Base-by-base conservation (phyloP, 352 stramenopile genomes). In the Phytopythium kandeliae region DNA sequence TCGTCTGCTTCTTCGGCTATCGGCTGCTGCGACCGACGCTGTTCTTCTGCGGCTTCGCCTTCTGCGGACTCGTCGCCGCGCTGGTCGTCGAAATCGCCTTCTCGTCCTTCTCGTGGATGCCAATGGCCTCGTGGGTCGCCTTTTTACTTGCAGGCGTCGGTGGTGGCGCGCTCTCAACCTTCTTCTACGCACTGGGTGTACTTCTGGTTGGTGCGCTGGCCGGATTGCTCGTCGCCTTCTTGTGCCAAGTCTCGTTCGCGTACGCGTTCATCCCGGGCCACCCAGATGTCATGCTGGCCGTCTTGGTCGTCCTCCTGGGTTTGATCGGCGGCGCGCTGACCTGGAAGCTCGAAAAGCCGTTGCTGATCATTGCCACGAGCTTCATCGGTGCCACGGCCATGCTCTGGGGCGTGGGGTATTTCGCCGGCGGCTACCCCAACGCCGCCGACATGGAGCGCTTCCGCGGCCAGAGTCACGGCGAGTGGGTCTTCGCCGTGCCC, bases 341-440 rank as follows among this genome's bases (percentile, higher is more conserved):
- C n/a, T 77, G 75, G 63, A 57, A 82, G 41, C 55, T 85, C 1
- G 76, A 86, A 38, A 67, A 71, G 28, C 54, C 66, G 6, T 63
- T 86, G 49, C 30, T 74, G 19, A 72, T 90, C 31, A 51, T 83
- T n/a, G 60, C 74, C 33, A 92, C 64, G 34, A 79, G 73, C 45
- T 83, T 86, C 57, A 63, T 86, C 26, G 82, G 82, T 4, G 73
- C 73, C 19, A 59, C 71, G 21, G 55, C 62, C 40, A 48, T 68
- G 11, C 49, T 84, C 3, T 74, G 78, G 69, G 77, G 78, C 13
- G 51, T 92, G n/a, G 82, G 77, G 15, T 86, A 86, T 46, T 90
- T 92, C 36, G 67, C 65, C 38, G 79, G 77, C 26, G 70, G 69
- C 21, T 92, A 89, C 55, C 79, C 79, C 10, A 90, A 74, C 40